These are phyloP conservation scores for Microcyclospora tardicrescens DNA, from an alignment of 2,329 filamentous ascomycete species.

Conservation along the genomic window DNA sequence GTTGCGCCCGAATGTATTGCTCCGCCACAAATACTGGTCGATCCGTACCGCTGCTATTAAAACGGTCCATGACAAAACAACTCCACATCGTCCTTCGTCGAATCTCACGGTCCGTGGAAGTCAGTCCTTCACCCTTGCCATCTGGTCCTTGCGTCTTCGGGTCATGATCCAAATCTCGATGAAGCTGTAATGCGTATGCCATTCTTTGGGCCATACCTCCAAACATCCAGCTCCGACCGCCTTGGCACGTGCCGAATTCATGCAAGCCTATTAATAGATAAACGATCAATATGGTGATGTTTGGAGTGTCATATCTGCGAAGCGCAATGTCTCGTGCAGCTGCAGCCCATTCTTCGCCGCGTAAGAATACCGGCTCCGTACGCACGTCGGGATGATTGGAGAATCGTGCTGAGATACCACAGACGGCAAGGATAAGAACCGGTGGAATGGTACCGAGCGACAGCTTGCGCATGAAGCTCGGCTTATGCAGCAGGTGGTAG, in stretches of 20 bases:
- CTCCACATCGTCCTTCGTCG: constrained; percentile 94
- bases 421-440: constrained; percentile 84
- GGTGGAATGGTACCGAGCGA: constrained; percentile 71
- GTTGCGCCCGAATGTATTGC: constrained; percentile 73
- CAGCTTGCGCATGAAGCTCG: constrained; percentile 86
- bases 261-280: constrained; percentile 80
- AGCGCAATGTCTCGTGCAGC: constrained; percentile 78
- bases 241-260: constrained; percentile 94
- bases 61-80: constrained; percentile 93
- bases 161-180: constrained; percentile 76
- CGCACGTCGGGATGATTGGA: constrained; percentile 74
- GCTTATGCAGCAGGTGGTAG: constrained; percentile 89
- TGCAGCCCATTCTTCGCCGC: constrained; percentile 82
- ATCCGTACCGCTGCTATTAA: constrained; percentile 91
- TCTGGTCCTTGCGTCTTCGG: constrained; percentile 13
- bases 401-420: constrained; percentile 88
- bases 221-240: constrained; percentile 88
- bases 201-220: constrained; percentile 91
- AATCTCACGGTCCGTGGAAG: constrained; percentile 88
- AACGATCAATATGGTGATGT: constrained; percentile 88
- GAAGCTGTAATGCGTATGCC: constrained; percentile 89
- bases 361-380: constrained; percentile 65
- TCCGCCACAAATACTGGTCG: constrained; percentile 84
- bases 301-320: constrained; percentile 82
- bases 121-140: constrained; percentile 29